Conservation (phyloP, 2,329 filamentous ascomycete species). For the Phyllosticta paracitricarpa region DNA sequence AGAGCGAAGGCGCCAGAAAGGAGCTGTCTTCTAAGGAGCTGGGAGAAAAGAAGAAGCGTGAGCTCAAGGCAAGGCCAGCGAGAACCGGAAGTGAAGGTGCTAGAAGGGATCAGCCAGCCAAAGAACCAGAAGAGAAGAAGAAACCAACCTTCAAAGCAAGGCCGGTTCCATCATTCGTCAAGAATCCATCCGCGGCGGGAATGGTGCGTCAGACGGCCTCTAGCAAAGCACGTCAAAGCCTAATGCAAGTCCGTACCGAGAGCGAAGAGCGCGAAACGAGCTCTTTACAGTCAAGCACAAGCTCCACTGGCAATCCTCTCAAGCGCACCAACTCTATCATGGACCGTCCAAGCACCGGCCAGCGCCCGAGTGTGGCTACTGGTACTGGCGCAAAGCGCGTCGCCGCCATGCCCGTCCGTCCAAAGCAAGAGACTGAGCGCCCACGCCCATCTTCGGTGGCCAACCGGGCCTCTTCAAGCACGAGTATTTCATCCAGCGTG, state of each 20-base stretch:
- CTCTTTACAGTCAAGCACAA: not conserved
- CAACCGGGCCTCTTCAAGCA: not conserved
- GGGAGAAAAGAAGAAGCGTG: slow-evolving; percentile 26
- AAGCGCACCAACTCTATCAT: slow-evolving; percentile 3
- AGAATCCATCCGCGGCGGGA: slow-evolving; percentile 21
- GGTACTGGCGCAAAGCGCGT: slow-evolving; percentile 2
- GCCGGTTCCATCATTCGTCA: slow-evolving; percentile 27
- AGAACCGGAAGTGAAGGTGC: slow-evolving; percentile 11
- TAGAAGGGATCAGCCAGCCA: not conserved
- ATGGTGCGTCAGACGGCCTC: slow-evolving; percentile 37
- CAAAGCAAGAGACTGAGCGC: not conserved
- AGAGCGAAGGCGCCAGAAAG: not conserved
- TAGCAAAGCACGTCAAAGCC: slow-evolving; percentile 31
- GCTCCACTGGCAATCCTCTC: not conserved
- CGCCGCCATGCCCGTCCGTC: slow-evolving; percentile 1
- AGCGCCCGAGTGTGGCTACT: not conserved
- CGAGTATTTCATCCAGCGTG: slow-evolving; percentile 3
- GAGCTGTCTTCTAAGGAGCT: slow-evolving; percentile 3
- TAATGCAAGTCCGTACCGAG: slow-evolving; percentile 1
- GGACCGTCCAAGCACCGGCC: not conserved
- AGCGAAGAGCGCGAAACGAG: not conserved
- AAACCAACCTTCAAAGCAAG: slow-evolving; percentile 38
- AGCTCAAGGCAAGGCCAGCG: slow-evolving; percentile 39
- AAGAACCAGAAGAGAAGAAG: slow-evolving; percentile 22
- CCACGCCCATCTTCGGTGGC: not conserved